Evolutionary conservation across 192 early-diverging fungal genomes (phyloP), one percentile per base, ranked within the genome.

Genomic region (Cetraspora pellucida): DNA sequence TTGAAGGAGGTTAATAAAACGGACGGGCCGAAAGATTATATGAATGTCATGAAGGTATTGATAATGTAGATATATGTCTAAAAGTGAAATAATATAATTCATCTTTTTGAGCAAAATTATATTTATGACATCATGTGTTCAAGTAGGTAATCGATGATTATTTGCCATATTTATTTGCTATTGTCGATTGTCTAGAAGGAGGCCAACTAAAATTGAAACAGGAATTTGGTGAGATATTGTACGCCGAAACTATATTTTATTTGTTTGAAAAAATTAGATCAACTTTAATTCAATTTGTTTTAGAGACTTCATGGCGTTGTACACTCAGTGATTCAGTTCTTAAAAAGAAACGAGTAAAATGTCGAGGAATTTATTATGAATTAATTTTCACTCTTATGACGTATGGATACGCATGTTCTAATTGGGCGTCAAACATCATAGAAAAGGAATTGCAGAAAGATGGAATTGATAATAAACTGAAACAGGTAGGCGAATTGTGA

Each of bases 221-320:
- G 28, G 77, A 74, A 28, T 79, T 83, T 61, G 80, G 80, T 78
- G 80, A 45, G 23, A 70, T 37, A 60, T 30, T 21, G 13, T 49
- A 16, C 23, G 16, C 50, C 30, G 11, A 9, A 0, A 16, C 14
- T 28, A n/a, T 30, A 2, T 28, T 31, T 37, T n/a, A 52, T 60
- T 5, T 16, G 8, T 21, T 17, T 47, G 17, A 4, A 6, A n/a
- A 77, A 17, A 76, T 60, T 1, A 16, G 31, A 37, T 28, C 14
- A 30, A 31, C 31, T 27, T 16, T 16, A 30, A 30, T 14, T 65
- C 43, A 44, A 21, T 75, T 19, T 37, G 19, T n/a, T 10, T 44
- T 76, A 88, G 87, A 85, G 73, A 85, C 85, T n/a, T 85, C 84
- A 78, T 89, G 88, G 88, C 83, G 86, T 6, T 89, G 85, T 8